phyloP scores from a whole-genome alignment of 768 basidiomycete genomes.

The Mycena venus region DNA sequence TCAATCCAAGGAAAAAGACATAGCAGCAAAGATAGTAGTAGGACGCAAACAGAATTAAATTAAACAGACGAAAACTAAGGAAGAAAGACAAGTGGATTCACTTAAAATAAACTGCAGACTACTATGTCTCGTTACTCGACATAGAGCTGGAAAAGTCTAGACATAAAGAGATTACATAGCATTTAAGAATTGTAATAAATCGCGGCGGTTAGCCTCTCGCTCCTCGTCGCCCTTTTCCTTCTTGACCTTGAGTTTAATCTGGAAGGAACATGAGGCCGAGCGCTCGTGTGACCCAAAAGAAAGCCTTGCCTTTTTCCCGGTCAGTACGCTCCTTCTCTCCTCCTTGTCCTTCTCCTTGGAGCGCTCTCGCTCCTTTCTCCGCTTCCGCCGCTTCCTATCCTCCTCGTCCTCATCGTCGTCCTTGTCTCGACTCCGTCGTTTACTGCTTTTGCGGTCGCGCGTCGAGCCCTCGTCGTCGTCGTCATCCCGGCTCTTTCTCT shows the following conservation, averaged over 20 bases:
- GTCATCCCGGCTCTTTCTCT: constrained; percentile 6
- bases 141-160: too few species aligned
- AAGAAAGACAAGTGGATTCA: too few species aligned
- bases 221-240: constrained; percentile 69
- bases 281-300: constrained; percentile 7
- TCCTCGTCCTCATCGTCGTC: constrained; percentile 22
- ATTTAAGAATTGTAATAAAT: constrained; percentile 69
- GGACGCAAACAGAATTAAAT: too few species aligned
- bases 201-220: constrained; percentile 67
- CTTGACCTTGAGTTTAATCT: constrained; percentile 75
- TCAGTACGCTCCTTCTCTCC: constrained; percentile 68
- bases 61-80: too few species aligned
- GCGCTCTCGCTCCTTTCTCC: constrained; percentile 51
- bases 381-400: constrained; percentile 48
- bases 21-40: too few species aligned
- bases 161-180: constrained; percentile 49
- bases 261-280: not conserved
- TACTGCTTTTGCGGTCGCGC: constrained; percentile 8
- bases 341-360: constrained; percentile 55
- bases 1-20: too few species aligned
- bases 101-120: too few species aligned
- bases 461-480: constrained; percentile 17
- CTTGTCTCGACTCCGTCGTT: constrained; percentile 13
- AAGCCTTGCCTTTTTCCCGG: constrained; percentile 68
- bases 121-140: too few species aligned